These are phyloP conservation scores for Secale cereale DNA, from an alignment of 176 grass and related monocot genomes.

Conservation along the genomic window DNA sequence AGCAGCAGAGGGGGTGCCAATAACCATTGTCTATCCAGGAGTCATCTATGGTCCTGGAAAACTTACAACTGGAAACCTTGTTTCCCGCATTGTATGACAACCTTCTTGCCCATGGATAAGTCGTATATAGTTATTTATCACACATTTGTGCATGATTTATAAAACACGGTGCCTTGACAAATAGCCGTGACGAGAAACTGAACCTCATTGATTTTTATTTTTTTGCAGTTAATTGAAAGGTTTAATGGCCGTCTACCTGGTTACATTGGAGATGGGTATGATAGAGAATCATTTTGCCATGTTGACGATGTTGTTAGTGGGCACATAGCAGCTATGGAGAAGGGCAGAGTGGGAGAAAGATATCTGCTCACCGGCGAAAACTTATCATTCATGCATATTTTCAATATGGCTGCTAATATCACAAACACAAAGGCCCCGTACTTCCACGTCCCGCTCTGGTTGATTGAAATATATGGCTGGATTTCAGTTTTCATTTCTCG, in stretches of 20 bases:
- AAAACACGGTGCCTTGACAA: not conserved
- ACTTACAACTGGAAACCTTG: conserved; percentile 80
- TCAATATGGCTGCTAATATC: conserved; percentile 65
- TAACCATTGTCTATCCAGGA: conserved; percentile 79
- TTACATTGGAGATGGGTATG: conserved; percentile 78
- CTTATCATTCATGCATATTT: conserved; percentile 61
- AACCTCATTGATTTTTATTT: not conserved
- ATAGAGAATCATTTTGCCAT: conserved; percentile 72
- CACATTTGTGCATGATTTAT: not conserved
- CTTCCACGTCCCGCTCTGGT: conserved; percentile 67
- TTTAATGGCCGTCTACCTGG: conserved; percentile 89
- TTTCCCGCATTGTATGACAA: conserved; percentile 70
- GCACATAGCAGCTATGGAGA: conserved; percentile 80
- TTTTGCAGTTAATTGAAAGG: conserved; percentile 84
- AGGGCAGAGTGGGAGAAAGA: conserved; percentile 71
- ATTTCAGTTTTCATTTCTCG: conserved; percentile 83
- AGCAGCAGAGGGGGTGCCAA: conserved; percentile 63
- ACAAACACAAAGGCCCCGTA: conserved; percentile 66
- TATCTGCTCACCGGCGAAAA: conserved; percentile 90
- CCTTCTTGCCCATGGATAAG: not conserved
- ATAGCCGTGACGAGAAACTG: conserved; percentile 26
- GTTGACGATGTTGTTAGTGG: conserved; percentile 89
- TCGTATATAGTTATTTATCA: not conserved
- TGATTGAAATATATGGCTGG: conserved; percentile 85
- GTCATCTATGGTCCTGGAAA: conserved; percentile 88